Evolutionary conservation across 1,284 basidiomycete species (phyloP).

Genomic region (Tilletia indica): DNA sequence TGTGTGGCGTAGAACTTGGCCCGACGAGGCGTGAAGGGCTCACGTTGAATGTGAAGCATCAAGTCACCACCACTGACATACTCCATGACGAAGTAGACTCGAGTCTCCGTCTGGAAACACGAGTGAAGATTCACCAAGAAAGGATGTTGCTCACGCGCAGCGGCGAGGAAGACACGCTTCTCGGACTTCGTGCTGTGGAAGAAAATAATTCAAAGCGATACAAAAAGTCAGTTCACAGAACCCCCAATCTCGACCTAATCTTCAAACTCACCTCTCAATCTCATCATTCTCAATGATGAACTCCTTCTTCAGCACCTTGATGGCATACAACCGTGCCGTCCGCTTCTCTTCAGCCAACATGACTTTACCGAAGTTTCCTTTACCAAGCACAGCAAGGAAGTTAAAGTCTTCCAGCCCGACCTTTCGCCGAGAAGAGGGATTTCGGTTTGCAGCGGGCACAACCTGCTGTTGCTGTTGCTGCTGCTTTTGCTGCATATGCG

Average conservation of each 20-base stretch:
- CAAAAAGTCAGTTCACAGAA: background rate
- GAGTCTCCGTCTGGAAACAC: constrained; percentile 99
- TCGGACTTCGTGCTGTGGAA: constrained; percentile 85
- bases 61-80: constrained; percentile 73
- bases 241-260: background rate
- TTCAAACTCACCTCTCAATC: constrained; percentile 77
- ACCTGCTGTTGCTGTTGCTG: constrained; percentile 3
- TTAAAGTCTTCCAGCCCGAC: constrained; percentile 98
- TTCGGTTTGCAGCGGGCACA: background rate
- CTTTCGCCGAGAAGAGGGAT: constrained; percentile 66
- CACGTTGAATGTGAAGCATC: constrained; percentile 78
- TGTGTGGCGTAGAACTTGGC: constrained; percentile 99
- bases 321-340: constrained; percentile 84
- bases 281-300: constrained; percentile 99
- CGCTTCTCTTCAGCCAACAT: constrained; percentile 99
- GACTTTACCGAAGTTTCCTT: constrained; percentile 99
- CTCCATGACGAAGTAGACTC: constrained; percentile 82
- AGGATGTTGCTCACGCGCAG: constrained; percentile 92
- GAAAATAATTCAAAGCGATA: constrained; percentile 25
- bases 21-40: constrained; percentile 74
- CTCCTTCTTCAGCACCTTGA: constrained; percentile 99
- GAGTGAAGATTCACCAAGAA: constrained; percentile 96
- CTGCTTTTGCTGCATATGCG: constrained; percentile 7
- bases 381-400: constrained; percentile 95
- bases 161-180: constrained; percentile 95